phyloP scores from a whole-genome alignment of 352 stramenopile species.

The Stephanocyclus meneghinianus region DNA sequence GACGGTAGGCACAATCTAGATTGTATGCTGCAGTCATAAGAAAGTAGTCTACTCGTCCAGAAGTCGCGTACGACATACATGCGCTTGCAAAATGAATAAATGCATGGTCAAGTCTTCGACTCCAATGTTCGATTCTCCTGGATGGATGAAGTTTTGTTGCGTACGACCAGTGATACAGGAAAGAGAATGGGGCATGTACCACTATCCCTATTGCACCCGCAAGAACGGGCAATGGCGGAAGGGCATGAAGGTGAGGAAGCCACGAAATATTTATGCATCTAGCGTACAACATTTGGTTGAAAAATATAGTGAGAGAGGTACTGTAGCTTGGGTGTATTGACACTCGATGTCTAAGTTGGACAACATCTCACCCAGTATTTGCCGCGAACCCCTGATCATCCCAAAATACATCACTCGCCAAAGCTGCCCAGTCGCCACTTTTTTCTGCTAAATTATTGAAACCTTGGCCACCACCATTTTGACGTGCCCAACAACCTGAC shows the following conservation, averaged over 20 bases:
- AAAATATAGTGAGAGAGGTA: background rate
- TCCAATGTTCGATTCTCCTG: constrained; percentile 67
- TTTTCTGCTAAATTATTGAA: background rate
- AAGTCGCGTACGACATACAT: constrained; percentile 63
- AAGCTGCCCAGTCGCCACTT: constrained; percentile 16
- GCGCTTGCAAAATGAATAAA: constrained; percentile 71
- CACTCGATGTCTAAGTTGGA: background rate
- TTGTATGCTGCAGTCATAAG: constrained; percentile 64
- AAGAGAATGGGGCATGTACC: constrained; percentile 69
- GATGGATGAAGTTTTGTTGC: constrained; percentile 50
- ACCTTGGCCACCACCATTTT: constrained; percentile 8
- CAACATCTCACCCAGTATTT: constrained; percentile 15
- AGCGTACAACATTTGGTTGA: background rate
- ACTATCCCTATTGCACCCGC: constrained; percentile 48
- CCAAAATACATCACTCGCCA: constrained; percentile 25
- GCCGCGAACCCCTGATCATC: constrained; percentile 16
- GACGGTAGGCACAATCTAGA: constrained; percentile 59
- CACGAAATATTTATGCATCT: constrained; percentile 41
- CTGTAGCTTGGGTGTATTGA: background rate
- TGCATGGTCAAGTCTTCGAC: constrained; percentile 69
- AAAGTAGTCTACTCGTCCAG: constrained; percentile 62
- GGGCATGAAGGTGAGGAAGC: constrained; percentile 58
- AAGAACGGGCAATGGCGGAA: constrained; percentile 60
- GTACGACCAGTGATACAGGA: constrained; percentile 75
- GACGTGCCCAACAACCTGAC: constrained; percentile 45